These are phyloP conservation scores for Sinapis alba DNA, from an alignment of 441 rosid species.

Conservation along the genomic window DNA sequence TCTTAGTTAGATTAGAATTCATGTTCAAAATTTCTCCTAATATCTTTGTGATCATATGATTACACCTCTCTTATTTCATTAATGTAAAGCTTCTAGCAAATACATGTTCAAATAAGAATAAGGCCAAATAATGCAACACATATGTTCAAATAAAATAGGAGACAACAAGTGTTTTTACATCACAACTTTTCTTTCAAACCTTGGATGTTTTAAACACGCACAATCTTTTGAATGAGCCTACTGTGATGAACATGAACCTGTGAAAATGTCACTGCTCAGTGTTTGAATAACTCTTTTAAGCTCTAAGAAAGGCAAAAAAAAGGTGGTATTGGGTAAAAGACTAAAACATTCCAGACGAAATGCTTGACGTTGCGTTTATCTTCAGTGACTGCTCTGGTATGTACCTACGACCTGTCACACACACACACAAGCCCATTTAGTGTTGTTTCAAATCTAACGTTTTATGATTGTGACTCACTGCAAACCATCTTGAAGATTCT, in stretches of 20 bases:
- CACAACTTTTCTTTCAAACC: conserved; percentile 24
- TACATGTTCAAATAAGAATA: not conserved
- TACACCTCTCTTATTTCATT: too few relatives aligned
- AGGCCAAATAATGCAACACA: conserved; percentile 10
- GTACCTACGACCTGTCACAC: conserved; percentile 75
- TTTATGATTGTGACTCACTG: not conserved
- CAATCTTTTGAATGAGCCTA: not conserved
- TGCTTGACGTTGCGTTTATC: conserved; percentile 91
- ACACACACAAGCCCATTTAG: not conserved
- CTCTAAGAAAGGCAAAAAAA: conserved; percentile 19
- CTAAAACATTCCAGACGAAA: conserved; percentile 71
- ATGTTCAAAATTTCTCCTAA: too few relatives aligned
- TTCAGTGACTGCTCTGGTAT: conserved; percentile 83
- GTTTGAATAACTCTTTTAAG: conserved; percentile 7
- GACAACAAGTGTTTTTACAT: conserved; percentile 28
- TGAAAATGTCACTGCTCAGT: conserved; percentile 12
- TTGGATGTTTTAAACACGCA: not conserved
- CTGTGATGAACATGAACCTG: conserved; percentile 4
- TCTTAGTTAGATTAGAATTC: too few relatives aligned
- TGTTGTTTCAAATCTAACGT: conserved; percentile 10
- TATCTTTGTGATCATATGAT: too few relatives aligned
- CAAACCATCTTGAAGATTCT: not conserved
- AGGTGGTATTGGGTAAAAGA: conserved; percentile 8
- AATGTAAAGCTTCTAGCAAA: too few relatives aligned
- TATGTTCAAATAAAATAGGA: conserved; percentile 15